Evolutionary conservation across 2,329 filamentous ascomycete genomes (phyloP), one percentile per base, ranked within the genome.

Genomic region (Exophiala sideris): DNA sequence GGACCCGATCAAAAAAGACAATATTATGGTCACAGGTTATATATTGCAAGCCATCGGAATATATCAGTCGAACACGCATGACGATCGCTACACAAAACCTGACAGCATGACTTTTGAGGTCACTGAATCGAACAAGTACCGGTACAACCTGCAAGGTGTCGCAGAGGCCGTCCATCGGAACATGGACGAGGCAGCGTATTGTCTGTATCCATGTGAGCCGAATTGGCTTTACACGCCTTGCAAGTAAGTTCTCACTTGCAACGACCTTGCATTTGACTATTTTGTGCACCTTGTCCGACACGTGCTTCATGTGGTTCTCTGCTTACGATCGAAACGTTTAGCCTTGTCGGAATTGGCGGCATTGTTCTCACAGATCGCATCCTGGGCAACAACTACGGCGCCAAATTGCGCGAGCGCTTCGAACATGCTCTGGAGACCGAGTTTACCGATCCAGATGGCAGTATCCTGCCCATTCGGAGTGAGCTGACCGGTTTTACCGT

Each of bases 1-100:
- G 48, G 54, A 59, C 18, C 54, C 57, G 2, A 51, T 56, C 36
- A 48, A 50, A 33, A 52, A 59, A 16, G 57, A 59, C 47, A 52
- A 59, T 20, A 59, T 59, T 32, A 59, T 59, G 57, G 57, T 54
- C 4, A 47, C 57, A 2, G 57, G 57, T 7, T 59, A 59, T 42
- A 48, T 59, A 29, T 36, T 50, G 8, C 46, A 51, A 48, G 54
- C 57, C 16, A 33, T 57, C 6, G 57, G 57, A 16, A 50, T 59
- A 35, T 59, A 59, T 34, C 46, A 54, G 20, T 48, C 53, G 29
- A 52, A 48, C 39, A 57, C 57, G 14, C 54, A 50, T 14, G 57
- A 59, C 33, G 47, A 54, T 16, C 46, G 54, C 12, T 59, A 56
- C 32, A 52, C 52, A 10, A 42, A 38, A 11, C 42, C 42, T 14